Percentiles rank a stretch among this genome's conserved stretches.
Evolutionary conservation across 2,329 filamentous ascomycete species (phyloP).

Genomic region (Zopfia rhizophila): DNA sequence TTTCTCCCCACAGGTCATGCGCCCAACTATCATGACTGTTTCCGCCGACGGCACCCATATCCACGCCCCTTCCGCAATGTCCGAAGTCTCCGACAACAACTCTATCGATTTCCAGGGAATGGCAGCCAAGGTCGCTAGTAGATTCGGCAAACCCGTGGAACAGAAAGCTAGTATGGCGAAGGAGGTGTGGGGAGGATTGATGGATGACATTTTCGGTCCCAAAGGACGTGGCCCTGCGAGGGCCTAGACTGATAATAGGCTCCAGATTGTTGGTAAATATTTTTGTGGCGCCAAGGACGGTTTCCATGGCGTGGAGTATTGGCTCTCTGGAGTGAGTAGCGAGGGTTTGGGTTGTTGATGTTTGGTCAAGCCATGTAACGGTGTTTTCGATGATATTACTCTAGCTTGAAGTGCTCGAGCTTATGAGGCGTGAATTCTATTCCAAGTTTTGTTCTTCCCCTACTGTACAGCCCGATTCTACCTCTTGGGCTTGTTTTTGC

Average conservation of each 20-base stretch:
- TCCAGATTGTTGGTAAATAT: too few relatives aligned
- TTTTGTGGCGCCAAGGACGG: too few relatives aligned
- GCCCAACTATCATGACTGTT: slow-evolving; percentile 66
- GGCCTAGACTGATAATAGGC: slow-evolving; percentile 27
- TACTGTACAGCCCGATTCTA: too few relatives aligned
- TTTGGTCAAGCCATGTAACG: background rate
- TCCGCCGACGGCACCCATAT: slow-evolving; percentile 60
- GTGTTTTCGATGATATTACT: background rate
- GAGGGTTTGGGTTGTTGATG: too few relatives aligned
- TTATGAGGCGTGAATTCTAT: background rate
- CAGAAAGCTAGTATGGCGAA: slow-evolving; percentile 55
- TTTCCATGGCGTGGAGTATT: too few relatives aligned
- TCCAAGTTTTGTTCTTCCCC: too few relatives aligned
- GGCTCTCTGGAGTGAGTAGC: too few relatives aligned
- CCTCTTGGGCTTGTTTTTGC: too few relatives aligned
- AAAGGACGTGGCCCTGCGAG: slow-evolving; percentile 35
- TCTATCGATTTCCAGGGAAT: slow-evolving; percentile 66
- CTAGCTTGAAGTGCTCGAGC: slow-evolving; percentile 4
- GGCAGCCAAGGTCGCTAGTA: slow-evolving; percentile 59
- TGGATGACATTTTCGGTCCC: slow-evolving; percentile 61
- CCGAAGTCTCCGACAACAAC: slow-evolving; percentile 67
- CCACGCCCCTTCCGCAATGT: slow-evolving; percentile 64
- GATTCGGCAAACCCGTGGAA: slow-evolving; percentile 48
- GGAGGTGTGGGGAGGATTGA: slow-evolving; percentile 59
- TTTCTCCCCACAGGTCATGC: slow-evolving; percentile 55